Evolutionary conservation across 805 yeast genomes (phyloP).

Genomic region (Pichia scutulata): DNA sequence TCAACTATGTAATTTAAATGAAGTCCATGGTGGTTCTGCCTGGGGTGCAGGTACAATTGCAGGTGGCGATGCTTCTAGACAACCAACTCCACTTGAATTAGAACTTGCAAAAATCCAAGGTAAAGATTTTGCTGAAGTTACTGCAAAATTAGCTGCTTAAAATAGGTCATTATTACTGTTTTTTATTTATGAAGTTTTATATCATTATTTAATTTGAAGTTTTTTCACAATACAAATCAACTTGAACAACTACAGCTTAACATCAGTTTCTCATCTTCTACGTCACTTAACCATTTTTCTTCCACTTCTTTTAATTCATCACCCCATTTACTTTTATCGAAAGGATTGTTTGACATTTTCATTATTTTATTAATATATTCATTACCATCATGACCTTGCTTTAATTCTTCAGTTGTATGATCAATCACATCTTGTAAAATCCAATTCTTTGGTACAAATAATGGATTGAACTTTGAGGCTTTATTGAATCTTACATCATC

Average conservation of each 20-base stretch:
- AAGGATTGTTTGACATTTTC: slow-evolving; percentile 72
- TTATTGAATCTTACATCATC: slow-evolving; percentile 33
- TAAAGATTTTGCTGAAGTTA: slow-evolving; percentile 34
- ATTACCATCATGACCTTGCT: slow-evolving; percentile 30
- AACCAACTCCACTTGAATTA: slow-evolving; percentile 54
- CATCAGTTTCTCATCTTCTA: slow-evolving; percentile 49
- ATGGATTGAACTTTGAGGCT: slow-evolving; percentile 56
- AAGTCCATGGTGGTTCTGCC: slow-evolving; percentile 72
- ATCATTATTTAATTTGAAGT: neutral
- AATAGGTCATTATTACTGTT: no score
- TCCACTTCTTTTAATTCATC: slow-evolving; percentile 53
- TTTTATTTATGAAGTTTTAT: no score
- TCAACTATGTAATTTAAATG: slow-evolving; percentile 48
- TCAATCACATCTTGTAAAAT: slow-evolving; percentile 76
- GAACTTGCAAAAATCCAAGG: slow-evolving; percentile 64
- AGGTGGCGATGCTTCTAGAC: slow-evolving; percentile 69
- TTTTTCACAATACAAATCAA: slow-evolving; percentile 8
- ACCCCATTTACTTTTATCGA: slow-evolving; percentile 61
- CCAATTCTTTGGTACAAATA: slow-evolving; percentile 80
- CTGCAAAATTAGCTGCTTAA: slow-evolving; percentile 2
- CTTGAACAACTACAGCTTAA: slow-evolving; percentile 68
- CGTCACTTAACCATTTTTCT: slow-evolving; percentile 46
- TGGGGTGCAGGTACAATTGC: slow-evolving; percentile 85
- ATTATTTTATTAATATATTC: slow-evolving; percentile 51
- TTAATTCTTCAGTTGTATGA: slow-evolving; percentile 26